Evolutionary conservation across 495 filamentous ascomycete species (phyloP).

Genomic region (Neurospora sp.): DNA sequence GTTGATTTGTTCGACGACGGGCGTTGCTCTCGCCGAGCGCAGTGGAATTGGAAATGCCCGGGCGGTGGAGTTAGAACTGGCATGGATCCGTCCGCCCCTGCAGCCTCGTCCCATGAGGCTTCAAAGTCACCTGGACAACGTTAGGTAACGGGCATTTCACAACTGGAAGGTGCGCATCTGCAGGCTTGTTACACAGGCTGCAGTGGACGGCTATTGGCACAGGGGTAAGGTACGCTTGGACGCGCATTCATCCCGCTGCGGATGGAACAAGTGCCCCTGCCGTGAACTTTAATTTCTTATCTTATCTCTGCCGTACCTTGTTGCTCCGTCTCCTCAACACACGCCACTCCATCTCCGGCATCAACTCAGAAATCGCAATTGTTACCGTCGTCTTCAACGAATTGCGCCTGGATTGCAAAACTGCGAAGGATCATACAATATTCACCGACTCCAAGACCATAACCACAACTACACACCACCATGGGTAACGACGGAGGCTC

Average conservation of each 20-base stretch:
- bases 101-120: not conserved
- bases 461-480: too few relatives aligned
- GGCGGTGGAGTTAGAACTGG: not conserved
- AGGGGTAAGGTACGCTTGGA: not conserved
- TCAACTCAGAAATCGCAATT: too few relatives aligned
- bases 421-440: too few relatives aligned
- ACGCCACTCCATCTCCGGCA: not conserved
- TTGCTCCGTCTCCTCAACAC: not conserved
- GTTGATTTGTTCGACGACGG: not conserved
- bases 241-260: not conserved
- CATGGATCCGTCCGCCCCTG: not conserved
- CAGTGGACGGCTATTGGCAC: not conserved
- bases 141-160: not conserved
- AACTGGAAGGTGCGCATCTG: not conserved
- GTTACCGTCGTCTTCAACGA: too few relatives aligned
- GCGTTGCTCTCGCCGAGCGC: not conserved
- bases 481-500: conserved; percentile 94
- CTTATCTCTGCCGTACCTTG: not conserved
- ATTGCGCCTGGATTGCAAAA: too few relatives aligned
- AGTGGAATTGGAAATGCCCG: not conserved
- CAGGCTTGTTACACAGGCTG: not conserved
- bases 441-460: too few relatives aligned
- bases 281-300: not conserved
- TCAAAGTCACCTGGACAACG: not conserved
- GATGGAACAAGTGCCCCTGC: not conserved